These are phyloP conservation scores for Solanum hybrid DNA, from an alignment of 305 asterid species.

Conservation along the genomic window DNA sequence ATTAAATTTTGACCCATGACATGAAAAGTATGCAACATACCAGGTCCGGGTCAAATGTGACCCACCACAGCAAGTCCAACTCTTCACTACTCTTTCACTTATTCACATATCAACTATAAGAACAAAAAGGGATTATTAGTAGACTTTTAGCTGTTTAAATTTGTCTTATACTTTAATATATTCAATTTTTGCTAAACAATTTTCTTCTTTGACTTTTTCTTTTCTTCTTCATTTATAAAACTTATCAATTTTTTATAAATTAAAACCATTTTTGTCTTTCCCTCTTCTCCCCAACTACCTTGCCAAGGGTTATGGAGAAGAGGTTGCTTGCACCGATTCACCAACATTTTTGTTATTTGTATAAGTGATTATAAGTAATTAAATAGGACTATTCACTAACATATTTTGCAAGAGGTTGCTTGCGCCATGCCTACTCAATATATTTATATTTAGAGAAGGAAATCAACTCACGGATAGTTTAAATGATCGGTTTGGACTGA, in stretches of 20 bases:
- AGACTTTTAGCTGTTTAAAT: not conserved
- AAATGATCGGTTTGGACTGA: not conserved
- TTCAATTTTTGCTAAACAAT: not conserved
- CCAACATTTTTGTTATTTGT: not conserved
- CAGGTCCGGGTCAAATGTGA: not conserved
- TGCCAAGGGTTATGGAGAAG: not conserved
- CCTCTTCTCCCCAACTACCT: not conserved
- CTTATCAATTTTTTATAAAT: not conserved
- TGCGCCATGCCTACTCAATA: not conserved
- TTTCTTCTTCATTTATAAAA: not conserved
- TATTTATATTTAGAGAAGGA: not conserved
- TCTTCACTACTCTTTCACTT: not conserved
- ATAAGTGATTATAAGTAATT: not conserved
- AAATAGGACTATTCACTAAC: not conserved
- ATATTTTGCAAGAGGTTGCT: not conserved
- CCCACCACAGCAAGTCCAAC: not conserved
- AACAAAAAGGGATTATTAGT: not conserved
- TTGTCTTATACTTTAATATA: not conserved
- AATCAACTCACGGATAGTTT: not conserved
- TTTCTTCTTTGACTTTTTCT: not conserved
- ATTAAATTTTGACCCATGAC: not conserved
- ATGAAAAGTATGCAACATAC: not conserved
- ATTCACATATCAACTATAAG: not conserved
- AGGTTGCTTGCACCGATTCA: constrained; percentile 6
- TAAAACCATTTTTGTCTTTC: not conserved